Conservation (phyloP, 73 alveolate genomes). For the Paraurostyla sp. region DNA sequence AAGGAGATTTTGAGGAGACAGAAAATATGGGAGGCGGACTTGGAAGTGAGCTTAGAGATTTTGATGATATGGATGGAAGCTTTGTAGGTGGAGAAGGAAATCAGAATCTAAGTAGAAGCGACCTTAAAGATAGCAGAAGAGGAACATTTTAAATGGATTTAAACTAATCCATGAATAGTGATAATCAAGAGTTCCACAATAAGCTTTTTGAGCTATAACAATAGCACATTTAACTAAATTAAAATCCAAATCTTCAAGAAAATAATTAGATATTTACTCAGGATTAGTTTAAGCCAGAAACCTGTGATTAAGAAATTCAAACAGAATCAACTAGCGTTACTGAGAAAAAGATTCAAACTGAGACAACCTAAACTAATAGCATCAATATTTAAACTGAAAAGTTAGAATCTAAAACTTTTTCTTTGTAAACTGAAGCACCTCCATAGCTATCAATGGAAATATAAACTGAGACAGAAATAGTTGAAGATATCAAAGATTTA, state of each 20-base stretch:
- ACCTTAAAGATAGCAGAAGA: background rate
- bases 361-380: background rate
- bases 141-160: constrained; percentile 4
- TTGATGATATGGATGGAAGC: constrained; percentile 42
- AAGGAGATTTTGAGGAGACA: background rate
- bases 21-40: background rate
- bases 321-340: background rate
- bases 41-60: constrained; percentile 14
- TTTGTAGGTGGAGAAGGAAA: constrained; percentile 4
- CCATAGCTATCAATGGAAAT: too few species aligned
- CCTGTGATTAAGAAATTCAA: background rate
- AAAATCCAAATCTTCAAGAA: background rate
- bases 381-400: background rate
- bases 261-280: background rate
- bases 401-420: background rate
- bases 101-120: background rate
- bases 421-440: background rate
- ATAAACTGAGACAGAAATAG: background rate
- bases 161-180: background rate
- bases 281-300: background rate
- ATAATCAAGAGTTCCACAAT: background rate
- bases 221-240: background rate
- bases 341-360: constrained; percentile 29
- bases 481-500: too few species aligned
- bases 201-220: background rate